These are phyloP conservation scores for Quercus alba DNA, from an alignment of 306 rosid species.

Conservation along the genomic window DNA sequence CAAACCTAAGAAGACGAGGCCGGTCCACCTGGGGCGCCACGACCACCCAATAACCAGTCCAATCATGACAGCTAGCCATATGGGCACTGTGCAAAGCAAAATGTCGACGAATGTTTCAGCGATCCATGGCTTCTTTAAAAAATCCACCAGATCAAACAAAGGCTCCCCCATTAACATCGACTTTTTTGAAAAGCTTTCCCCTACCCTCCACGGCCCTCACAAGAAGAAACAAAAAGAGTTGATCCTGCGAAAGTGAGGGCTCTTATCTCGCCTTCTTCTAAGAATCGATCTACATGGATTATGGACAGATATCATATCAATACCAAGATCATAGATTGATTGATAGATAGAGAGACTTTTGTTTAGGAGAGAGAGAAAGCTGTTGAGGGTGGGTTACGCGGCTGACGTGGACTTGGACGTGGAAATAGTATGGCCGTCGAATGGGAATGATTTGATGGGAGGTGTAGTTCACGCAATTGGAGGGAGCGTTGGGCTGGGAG, in stretches of 20 bases:
- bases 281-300: conserved; percentile 18
- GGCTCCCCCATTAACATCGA: conserved; percentile 55
- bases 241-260: background rate
- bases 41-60: conserved; percentile 92
- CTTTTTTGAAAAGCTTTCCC: background rate
- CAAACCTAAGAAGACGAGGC: conserved; percentile 77
- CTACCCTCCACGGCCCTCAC: background rate
- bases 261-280: background rate
- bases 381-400: background rate
- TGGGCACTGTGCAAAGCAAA: conserved; percentile 90
- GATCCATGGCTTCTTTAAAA: conserved; percentile 70
- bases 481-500: background rate
- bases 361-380: background rate
- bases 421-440: conserved; percentile 30
- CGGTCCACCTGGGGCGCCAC: conserved; percentile 98
- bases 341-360: background rate
- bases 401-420: conserved; percentile 15
- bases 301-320: background rate
- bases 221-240: background rate
- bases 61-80: conserved; percentile 97
- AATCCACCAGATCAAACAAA: conserved; percentile 68
- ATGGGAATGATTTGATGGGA: conserved; percentile 6
- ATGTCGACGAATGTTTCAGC: conserved; percentile 94
- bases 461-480: background rate
- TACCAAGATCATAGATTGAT: background rate